These are phyloP conservation scores for Ambrosia hybrid DNA, from an alignment of 140 eudicot species.

Conservation along the genomic window DNA sequence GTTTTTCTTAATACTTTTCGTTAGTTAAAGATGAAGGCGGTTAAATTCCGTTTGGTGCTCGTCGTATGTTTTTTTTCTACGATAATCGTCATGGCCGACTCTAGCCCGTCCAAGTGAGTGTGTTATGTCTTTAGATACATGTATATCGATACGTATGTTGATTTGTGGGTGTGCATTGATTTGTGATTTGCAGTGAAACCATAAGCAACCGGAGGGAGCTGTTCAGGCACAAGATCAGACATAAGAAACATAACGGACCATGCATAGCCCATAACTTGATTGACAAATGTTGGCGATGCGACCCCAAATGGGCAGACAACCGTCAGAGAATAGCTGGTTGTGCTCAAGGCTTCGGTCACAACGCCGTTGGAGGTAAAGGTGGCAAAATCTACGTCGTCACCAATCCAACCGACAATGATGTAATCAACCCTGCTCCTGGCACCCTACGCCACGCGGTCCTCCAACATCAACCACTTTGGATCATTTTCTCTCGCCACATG, in stretches of 20 bases:
- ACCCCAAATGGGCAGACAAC: slow-evolving; percentile 53
- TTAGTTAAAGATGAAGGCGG: slow-evolving; percentile 38
- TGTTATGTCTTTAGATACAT: neutral
- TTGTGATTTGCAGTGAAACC: slow-evolving; percentile 32
- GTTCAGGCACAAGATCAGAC: slow-evolving; percentile 23
- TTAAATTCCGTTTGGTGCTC: slow-evolving; percentile 26
- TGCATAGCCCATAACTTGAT: slow-evolving; percentile 55
- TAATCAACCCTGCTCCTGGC: slow-evolving; percentile 54
- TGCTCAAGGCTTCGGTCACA: slow-evolving; percentile 57
- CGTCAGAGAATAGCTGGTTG: slow-evolving; percentile 53
- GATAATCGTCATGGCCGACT: slow-evolving; percentile 19
- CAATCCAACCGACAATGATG: slow-evolving; percentile 50
- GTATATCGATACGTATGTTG: neutral
- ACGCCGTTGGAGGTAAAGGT: slow-evolving; percentile 57
- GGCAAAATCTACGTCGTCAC: slow-evolving; percentile 55
- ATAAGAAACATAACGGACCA: slow-evolving; percentile 35
- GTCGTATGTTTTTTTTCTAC: slow-evolving; percentile 22
- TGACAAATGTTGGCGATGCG: slow-evolving; percentile 69
- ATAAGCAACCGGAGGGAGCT: slow-evolving; percentile 37
- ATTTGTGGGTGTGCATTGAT: slow-evolving; percentile 3
- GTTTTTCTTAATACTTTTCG: slow-evolving; percentile 9
- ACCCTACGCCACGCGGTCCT: slow-evolving; percentile 68
- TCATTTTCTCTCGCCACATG: slow-evolving; percentile 48
- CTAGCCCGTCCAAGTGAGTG: slow-evolving; percentile 24
- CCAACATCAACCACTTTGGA: slow-evolving; percentile 62